These are phyloP conservation scores for Gentiana dahurica DNA, from an alignment of 257 asterid species.

Conservation along the genomic window DNA sequence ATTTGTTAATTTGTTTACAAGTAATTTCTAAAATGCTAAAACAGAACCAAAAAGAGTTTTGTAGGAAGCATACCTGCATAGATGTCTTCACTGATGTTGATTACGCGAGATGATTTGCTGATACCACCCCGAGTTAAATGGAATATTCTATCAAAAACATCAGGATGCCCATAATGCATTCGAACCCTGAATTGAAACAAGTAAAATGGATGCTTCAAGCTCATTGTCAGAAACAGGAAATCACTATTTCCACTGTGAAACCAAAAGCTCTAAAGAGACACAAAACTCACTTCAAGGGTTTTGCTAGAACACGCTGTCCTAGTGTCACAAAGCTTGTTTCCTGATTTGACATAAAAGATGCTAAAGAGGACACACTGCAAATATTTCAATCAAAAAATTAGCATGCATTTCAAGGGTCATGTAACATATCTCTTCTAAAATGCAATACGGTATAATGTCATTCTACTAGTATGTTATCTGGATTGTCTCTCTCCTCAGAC, in stretches of 20 bases:
- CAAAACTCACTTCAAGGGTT: slow-evolving; percentile 78
- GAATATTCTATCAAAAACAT: slow-evolving; percentile 93
- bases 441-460: too few relatives aligned
- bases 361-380: slow-evolving; percentile 97
- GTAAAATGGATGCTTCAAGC: slow-evolving; percentile 6
- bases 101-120: slow-evolving; percentile 96
- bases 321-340: slow-evolving; percentile 97
- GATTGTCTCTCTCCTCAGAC: too few relatives aligned
- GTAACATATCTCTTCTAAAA: too few relatives aligned
- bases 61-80: slow-evolving; percentile 46
- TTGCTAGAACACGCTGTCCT: slow-evolving; percentile 96
- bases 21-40: neutral
- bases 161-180: slow-evolving; percentile 99
- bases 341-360: slow-evolving; percentile 94
- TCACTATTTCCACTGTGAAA: slow-evolving; percentile 12
- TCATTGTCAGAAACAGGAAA: neutral
- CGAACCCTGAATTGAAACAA: slow-evolving; percentile 51
- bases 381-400: slow-evolving; percentile 16
- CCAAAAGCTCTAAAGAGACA: slow-evolving; percentile 7
- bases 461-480: too few relatives aligned
- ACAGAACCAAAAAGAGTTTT: neutral
- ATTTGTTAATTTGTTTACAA: neutral
- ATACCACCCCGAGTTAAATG: slow-evolving; percentile 98
- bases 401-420: slow-evolving; percentile 6
- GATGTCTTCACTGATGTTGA: slow-evolving; percentile 94